Evolutionary conservation across 768 basidiomycete genomes (phyloP), one percentile per base, ranked within the genome.

Genomic region (Rubroboletus pulcherrimus): DNA sequence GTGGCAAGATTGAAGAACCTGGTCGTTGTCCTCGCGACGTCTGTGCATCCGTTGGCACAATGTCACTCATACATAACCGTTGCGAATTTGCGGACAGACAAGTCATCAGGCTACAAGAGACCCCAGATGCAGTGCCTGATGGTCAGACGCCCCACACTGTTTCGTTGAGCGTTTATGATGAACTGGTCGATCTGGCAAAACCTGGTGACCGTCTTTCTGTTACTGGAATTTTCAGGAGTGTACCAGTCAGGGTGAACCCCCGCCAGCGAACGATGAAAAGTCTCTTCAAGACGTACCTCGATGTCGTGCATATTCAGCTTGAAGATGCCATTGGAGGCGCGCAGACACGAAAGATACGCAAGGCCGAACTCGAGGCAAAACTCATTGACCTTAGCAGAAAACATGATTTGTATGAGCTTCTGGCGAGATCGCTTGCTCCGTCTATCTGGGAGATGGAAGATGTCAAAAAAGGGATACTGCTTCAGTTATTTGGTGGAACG

Each of bases 111-210:
- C 76, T 99, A 9, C 97, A 99, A 69, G 97, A 99, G 72, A 98
- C 96, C 0, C 96, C 96, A 1, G 97, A 99, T 66, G 92, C 89
- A 9, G 96, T 99, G 0, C 96, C 96, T 5, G 96, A 98, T 71
- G 97, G 97, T 3, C 96, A 98, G 70, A 98, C 97, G 0, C 97
- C 97, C 0, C 95, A 98, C 63, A 98, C 96, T 0, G 95, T 99
- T 51, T 94, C 92, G 0, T 75, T 98, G 52, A 95, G 94, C 70
- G 91, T 92, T n/a, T 98, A 99, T 66, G 96, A 99, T 66, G 97
- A 99, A 68, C 83, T 99, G 4, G 96, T 98, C 37, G 97, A 98
- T 66, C 81, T 94, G n/a, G 73, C 89, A 40, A 98, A 98, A 71
- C 97, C 97, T 1, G 97, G 97, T 65, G 97, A 98, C 70, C 80